A percentile compares a stretch with the other conserved stretches of the same genome.
phyloP scores from a whole-genome alignment of 2,329 filamentous ascomycete genomes.

The Meredithiella fracta region DNA sequence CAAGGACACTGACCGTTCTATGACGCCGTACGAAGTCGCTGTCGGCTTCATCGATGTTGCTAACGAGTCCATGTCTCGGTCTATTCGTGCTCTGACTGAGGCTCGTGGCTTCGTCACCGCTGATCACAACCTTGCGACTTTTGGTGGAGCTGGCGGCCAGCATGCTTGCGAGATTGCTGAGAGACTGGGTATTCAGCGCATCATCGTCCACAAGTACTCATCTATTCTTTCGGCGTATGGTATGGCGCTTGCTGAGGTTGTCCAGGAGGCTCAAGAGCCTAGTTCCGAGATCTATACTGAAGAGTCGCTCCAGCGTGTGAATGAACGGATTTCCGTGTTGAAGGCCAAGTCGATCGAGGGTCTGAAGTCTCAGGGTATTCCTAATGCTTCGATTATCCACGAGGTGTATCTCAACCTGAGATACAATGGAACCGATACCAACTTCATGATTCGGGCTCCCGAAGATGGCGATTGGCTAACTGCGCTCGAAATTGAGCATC shows the following conservation, averaged over 20 bases:
- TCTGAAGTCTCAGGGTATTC: conserved; percentile 61
- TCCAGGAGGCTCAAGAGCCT: conserved; percentile 76
- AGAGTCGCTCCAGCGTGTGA: conserved; percentile 45
- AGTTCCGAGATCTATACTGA: too few species aligned
- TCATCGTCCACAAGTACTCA: conserved; percentile 73
- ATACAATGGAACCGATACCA: conserved; percentile 78
- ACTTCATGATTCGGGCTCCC: conserved; percentile 75
- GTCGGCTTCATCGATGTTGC: conserved; percentile 81
- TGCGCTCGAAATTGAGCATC: conserved; percentile 73
- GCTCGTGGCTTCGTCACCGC: conserved; percentile 84
- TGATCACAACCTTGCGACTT: conserved; percentile 77
- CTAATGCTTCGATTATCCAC: conserved; percentile 56
- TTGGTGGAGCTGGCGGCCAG: conserved; percentile 81
- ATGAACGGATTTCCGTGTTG: conserved; percentile 52
- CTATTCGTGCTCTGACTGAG: conserved; percentile 79
- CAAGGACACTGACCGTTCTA: conserved; percentile 38
- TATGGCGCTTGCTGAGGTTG: conserved; percentile 84
- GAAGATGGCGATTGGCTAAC: conserved; percentile 55
- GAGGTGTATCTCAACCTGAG: conserved; percentile 92
- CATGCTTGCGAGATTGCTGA: conserved; percentile 80
- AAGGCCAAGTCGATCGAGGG: conserved; percentile 52
- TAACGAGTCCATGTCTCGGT: conserved; percentile 80
- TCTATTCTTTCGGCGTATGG: conserved; percentile 82
- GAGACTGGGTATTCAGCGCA: conserved; percentile 68
- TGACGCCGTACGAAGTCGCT: conserved; percentile 68